Evolutionary conservation across 2,329 filamentous ascomycete species (phyloP).

Genomic region (Westerdykella aurantiaca): DNA sequence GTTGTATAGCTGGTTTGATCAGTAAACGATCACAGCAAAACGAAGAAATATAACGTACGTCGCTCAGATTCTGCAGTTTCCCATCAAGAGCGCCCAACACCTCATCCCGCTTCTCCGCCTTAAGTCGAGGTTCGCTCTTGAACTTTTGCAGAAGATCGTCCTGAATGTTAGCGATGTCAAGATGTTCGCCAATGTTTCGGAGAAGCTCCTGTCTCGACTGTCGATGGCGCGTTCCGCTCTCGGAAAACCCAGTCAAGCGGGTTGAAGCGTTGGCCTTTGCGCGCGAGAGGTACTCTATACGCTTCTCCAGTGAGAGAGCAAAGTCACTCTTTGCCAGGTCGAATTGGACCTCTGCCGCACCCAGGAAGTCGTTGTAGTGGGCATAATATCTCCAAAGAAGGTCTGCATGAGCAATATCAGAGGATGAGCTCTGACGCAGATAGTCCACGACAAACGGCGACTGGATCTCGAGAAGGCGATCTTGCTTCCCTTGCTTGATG

Average conservation of each 20-base stretch:
- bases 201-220: conserved; percentile 80
- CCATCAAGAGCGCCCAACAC: conserved; percentile 67
- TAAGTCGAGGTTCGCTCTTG: conserved; percentile 64
- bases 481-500: conserved; percentile 73
- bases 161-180: conserved; percentile 93
- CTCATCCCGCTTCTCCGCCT: conserved; percentile 55
- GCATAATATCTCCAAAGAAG: conserved; percentile 90
- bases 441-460: conserved; percentile 84
- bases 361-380: conserved; percentile 74
- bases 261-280: conserved; percentile 92
- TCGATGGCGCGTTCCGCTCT: conserved; percentile 44
- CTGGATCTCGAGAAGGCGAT: conserved; percentile 77
- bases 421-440: conserved; percentile 67
- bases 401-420: conserved; percentile 74
- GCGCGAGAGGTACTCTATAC: conserved; percentile 82
- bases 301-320: conserved; percentile 68
- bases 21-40: conserved; percentile 1
- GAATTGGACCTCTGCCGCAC: conserved; percentile 81
- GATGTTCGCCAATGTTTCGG: conserved; percentile 75
- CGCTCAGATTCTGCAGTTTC: conserved; percentile 68
- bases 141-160: conserved; percentile 81
- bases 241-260: conserved; percentile 65
- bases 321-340: conserved; percentile 81
- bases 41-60: conserved; percentile 51
- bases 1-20: conserved; percentile 69